Evolutionary conservation across 805 yeast species (phyloP).

Genomic region (Cyberlindnera maclurae): DNA sequence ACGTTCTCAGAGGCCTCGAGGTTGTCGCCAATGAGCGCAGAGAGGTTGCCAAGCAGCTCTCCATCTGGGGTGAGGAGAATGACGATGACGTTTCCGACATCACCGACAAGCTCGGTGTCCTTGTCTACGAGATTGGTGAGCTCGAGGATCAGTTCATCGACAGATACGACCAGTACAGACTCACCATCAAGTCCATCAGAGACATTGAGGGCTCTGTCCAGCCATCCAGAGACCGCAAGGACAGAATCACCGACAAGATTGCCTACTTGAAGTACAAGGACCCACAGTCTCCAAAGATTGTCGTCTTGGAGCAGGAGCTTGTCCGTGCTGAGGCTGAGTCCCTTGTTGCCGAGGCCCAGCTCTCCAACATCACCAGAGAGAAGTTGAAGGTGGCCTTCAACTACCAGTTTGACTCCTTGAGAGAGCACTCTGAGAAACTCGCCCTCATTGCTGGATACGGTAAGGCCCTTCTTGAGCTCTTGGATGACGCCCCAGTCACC

Average conservation of each 20-base stretch:
- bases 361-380: conserved; percentile 82
- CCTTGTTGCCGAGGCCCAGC: conserved; percentile 86
- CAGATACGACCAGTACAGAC: conserved; percentile 79
- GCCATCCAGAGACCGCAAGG: conserved; percentile 83
- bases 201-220: conserved; percentile 84
- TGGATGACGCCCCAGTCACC: conserved; percentile 80
- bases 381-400: conserved; percentile 78
- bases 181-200: conserved; percentile 72
- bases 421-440: conserved; percentile 80
- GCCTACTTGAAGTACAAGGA: conserved; percentile 80
- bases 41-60: conserved; percentile 75
- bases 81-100: conserved; percentile 83
- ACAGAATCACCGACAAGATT: conserved; percentile 77
- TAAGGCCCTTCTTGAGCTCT: conserved; percentile 73
- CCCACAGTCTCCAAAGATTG: conserved; percentile 74
- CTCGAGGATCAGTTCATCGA: conserved; percentile 83
- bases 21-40: conserved; percentile 70
- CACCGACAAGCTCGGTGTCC: conserved; percentile 80
- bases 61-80: conserved; percentile 82
- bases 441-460: conserved; percentile 88
- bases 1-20: conserved; percentile 73
- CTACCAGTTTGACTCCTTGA: conserved; percentile 78
- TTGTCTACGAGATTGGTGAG: conserved; percentile 78
- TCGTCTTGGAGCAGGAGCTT: conserved; percentile 78
- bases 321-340: conserved; percentile 92